Conservation (phyloP, 2,329 filamentous ascomycete species). For the Alternaria triticina region DNA sequence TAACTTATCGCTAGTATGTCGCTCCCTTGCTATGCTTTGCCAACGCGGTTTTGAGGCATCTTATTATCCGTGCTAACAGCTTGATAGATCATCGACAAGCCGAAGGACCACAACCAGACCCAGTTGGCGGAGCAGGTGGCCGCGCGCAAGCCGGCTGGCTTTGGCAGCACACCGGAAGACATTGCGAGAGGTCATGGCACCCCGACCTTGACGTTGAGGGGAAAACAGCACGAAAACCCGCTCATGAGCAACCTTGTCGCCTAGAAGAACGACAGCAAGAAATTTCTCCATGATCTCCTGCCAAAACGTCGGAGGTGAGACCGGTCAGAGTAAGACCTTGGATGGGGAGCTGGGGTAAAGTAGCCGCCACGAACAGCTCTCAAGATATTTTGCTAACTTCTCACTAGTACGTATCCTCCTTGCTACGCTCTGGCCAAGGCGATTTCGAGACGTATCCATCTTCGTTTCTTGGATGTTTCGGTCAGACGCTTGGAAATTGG, state of each 20-base stretch:
- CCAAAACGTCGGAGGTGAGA: not conserved
- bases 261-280: not conserved
- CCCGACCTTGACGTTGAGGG: conserved; percentile 16
- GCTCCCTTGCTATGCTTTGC: no score
- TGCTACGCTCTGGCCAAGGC: no score
- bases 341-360: not conserved
- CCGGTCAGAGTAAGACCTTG: not conserved
- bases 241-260: conserved; percentile 21
- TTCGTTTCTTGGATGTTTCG: not conserved
- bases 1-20: no score
- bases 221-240: conserved; percentile 26
- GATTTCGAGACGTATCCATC: not conserved
- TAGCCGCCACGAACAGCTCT: no score
- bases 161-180: conserved; percentile 19
- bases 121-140: not conserved
- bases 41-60: no score
- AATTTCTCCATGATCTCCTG: not conserved
- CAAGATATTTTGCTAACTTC: no score
- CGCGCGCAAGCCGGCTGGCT: not conserved
- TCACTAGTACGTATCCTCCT: no score
- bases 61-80: no score
- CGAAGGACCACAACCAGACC: not conserved
- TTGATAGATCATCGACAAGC: conserved; percentile 13
- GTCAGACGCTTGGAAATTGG: not conserved
- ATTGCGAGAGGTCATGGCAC: conserved; percentile 25